Evolutionary conservation across 1,284 basidiomycete species (phyloP).

Genomic region (Moniliella sp.): DNA sequence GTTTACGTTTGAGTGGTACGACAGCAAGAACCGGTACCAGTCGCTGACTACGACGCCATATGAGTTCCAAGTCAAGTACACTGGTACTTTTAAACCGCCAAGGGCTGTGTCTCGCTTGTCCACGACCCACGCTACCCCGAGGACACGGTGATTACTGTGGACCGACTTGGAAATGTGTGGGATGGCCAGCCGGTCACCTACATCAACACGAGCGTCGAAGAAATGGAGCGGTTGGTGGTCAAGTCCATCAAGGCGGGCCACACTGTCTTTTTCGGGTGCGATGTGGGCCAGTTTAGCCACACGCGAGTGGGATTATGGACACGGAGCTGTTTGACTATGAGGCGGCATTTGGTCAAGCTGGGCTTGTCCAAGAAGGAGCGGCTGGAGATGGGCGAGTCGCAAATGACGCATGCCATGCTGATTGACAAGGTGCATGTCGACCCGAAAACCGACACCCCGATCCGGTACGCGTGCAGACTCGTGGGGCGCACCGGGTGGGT

Average conservation of each 20-base stretch:
- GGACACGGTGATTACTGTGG: conserved; percentile 67
- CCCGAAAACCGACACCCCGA: conserved; percentile 43
- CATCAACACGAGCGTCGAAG: conserved; percentile 63
- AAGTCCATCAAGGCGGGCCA: conserved; percentile 61
- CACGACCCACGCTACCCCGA: conserved; percentile 75
- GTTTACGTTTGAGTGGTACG: conserved; percentile 38
- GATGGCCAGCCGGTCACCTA: conserved; percentile 57
- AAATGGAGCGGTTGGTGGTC: conserved; percentile 49
- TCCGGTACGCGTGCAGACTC: conserved; percentile 80
- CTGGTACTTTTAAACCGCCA: conserved; percentile 38
- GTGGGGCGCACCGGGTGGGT: conserved; percentile 58
- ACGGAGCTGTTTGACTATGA: conserved; percentile 48
- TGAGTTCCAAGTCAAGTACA: conserved; percentile 41
- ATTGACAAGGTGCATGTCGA: conserved; percentile 16
- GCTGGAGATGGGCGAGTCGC: conserved; percentile 55
- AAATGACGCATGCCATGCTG: conserved; percentile 65
- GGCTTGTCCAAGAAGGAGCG: conserved; percentile 60
- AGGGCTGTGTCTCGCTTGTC: conserved; percentile 69
- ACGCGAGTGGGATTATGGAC: conserved; percentile 51
- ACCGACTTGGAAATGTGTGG: conserved; percentile 76
- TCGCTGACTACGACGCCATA: conserved; percentile 54
- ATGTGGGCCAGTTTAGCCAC: conserved; percentile 55
- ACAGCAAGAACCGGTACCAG: conserved; percentile 54
- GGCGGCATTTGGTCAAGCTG: conserved; percentile 44
- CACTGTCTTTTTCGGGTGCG: conserved; percentile 84